Conservation (phyloP, 2,329 filamentous ascomycete genomes). For the Elsinoe perseae region DNA sequence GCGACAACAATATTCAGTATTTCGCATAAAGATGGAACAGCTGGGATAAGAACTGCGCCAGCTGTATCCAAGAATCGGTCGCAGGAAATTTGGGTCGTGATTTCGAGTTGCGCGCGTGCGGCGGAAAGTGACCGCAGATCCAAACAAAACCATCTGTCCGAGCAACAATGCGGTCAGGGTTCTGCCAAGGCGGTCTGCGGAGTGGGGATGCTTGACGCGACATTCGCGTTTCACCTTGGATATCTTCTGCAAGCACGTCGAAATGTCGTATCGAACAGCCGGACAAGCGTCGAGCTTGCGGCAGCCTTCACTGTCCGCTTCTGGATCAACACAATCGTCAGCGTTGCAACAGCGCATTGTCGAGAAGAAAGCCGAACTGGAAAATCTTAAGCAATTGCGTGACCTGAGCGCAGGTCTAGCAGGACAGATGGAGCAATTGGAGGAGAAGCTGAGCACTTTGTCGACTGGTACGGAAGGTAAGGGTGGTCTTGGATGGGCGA, state of each 20-base stretch:
- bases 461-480: conserved; percentile 74
- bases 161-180: conserved; percentile 10
- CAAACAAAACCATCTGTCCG: conserved; percentile 13
- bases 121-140: conserved; percentile 14
- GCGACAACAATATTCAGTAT: conserved; percentile 16
- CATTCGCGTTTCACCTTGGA: conserved; percentile 15
- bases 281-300: conserved; percentile 58
- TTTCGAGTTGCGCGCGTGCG: neutral
- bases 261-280: conserved; percentile 36
- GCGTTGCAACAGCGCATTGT: conserved; percentile 67
- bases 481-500: conserved; percentile 18
- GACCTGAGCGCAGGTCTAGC: conserved; percentile 72
- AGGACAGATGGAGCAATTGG: conserved; percentile 72
- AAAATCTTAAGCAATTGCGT: conserved; percentile 67
- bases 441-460: conserved; percentile 68
- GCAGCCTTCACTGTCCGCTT: conserved; percentile 46
- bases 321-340: conserved; percentile 53
- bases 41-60: neutral
- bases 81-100: neutral
- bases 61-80: conserved; percentile 9
- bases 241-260: conserved; percentile 17
- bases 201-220: conserved; percentile 2
- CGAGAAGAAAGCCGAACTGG: conserved; percentile 77
- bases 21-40: conserved; percentile 15
- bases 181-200: conserved; percentile 1